Evolutionary conservation across 345 rosid genomes (phyloP).

Genomic region (Iberis pinnata): DNA sequence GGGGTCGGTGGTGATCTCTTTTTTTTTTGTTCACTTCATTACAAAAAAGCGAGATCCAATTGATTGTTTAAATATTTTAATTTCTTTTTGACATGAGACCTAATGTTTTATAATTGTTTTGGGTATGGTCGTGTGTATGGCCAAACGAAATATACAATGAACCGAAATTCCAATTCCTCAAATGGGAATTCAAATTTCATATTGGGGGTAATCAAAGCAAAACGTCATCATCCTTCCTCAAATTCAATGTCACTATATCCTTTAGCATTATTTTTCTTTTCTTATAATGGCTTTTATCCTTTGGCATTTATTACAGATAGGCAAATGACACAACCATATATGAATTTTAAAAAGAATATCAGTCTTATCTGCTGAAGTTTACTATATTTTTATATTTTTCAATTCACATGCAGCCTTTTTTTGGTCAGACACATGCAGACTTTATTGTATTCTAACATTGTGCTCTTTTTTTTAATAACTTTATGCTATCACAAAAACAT

Average conservation of each 20-base stretch:
- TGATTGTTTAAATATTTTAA: not conserved
- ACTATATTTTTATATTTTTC: too few relatives aligned
- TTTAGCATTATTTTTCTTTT: not conserved
- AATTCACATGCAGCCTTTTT: too few relatives aligned
- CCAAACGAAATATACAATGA: conserved; percentile 3
- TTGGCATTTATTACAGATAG: conserved; percentile 6
- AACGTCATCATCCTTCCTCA: not conserved
- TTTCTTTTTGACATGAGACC: conserved; percentile 10
- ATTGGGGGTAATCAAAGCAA: conserved; percentile 6
- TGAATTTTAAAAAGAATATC: too few relatives aligned
- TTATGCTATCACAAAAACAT: too few relatives aligned
- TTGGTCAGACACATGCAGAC: too few relatives aligned
- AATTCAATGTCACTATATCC: conserved; percentile 20
- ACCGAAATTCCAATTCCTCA: conserved; percentile 16
- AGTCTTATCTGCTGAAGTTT: too few relatives aligned
- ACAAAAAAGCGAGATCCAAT: conserved; percentile 12
- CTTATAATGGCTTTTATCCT: not conserved
- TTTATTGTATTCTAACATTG: too few relatives aligned
- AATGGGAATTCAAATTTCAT: conserved; percentile 20
- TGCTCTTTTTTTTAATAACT: too few relatives aligned
- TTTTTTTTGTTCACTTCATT: conserved; percentile 15
- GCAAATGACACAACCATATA: not conserved
- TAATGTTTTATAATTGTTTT: not conserved
- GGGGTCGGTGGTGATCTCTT: conserved; percentile 21
- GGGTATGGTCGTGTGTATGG: conserved; percentile 4